phyloP scores from a whole-genome alignment of 2,329 filamentous ascomycete genomes.

The Talaromyces funiculosus region DNA sequence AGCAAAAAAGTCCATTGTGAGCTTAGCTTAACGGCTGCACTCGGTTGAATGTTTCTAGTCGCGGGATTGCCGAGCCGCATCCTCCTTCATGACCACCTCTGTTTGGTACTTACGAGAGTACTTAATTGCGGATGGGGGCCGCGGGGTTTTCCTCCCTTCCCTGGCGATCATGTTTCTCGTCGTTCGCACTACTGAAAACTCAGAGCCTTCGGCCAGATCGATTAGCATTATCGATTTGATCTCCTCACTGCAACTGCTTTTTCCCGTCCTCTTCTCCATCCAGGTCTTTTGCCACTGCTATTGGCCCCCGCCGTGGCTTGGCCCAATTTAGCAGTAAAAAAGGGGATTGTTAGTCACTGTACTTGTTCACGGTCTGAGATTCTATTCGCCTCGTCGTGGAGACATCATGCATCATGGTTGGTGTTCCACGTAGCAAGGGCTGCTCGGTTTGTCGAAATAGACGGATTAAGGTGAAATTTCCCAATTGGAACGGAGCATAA shows the following conservation, averaged over 20 bases:
- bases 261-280: background rate
- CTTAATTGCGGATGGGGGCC: background rate
- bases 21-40: no score
- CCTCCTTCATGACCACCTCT: background rate
- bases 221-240: background rate
- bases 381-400: background rate
- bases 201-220: background rate
- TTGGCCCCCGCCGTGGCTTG: background rate
- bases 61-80: background rate
- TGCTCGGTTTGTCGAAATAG: constrained; percentile 37
- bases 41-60: background rate
- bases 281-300: background rate
- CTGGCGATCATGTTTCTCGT: background rate
- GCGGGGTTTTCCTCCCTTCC: background rate
- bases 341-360: background rate
- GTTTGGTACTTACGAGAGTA: background rate
- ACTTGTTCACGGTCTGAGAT: background rate
- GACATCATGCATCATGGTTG: constrained; percentile 30
- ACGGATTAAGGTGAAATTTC: constrained; percentile 30
- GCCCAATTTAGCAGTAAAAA: background rate
- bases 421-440: constrained; percentile 38
- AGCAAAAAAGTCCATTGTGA: background rate
- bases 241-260: background rate
- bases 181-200: background rate
- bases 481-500: background rate